A percentile compares a stretch with the other conserved stretches of the same genome.
Conservation (phyloP, 129 eudicot genomes). For the Sambucus nigra region DNA sequence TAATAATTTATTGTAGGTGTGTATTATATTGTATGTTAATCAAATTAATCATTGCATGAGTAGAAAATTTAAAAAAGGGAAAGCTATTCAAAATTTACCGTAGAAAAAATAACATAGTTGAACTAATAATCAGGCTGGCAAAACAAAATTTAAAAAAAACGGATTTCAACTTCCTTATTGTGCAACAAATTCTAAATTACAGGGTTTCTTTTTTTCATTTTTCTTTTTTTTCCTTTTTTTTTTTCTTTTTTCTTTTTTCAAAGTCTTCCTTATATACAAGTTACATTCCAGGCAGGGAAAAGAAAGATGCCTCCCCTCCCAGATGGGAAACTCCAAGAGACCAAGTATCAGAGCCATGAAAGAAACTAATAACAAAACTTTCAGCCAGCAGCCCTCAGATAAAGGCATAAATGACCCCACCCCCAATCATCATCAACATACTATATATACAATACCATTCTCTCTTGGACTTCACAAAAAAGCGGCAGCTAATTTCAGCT, state of each 20-base stretch:
- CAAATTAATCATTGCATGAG: no score
- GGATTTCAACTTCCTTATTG: neutral
- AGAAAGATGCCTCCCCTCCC: neutral
- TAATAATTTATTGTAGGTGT: no score
- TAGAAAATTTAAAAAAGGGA: no score
- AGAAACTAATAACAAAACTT: constrained; percentile 12
- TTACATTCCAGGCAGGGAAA: constrained; percentile 17
- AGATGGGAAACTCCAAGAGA: constrained; percentile 18
- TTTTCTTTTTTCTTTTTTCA: neutral
- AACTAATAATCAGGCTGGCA: no score
- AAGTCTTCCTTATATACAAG: constrained; percentile 4
- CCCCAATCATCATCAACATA: constrained; percentile 13
- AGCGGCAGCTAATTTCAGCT: constrained; percentile 10
- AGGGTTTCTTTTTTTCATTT: neutral
- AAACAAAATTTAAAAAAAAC: neutral
- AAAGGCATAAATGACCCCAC: constrained; percentile 5
- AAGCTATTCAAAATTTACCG: no score
- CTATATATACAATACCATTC: constrained; percentile 27
- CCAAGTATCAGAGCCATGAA: constrained; percentile 14
- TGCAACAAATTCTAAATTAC: neutral
- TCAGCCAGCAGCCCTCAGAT: neutral
- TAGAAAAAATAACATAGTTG: no score
- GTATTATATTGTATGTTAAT: no score
- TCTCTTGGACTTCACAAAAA: constrained; percentile 4
- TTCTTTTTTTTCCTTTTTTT: neutral